Evolutionary conservation across 441 rosid genomes (phyloP), one percentile per base, ranked within the genome.

Genomic region (Brassica hybrid): DNA sequence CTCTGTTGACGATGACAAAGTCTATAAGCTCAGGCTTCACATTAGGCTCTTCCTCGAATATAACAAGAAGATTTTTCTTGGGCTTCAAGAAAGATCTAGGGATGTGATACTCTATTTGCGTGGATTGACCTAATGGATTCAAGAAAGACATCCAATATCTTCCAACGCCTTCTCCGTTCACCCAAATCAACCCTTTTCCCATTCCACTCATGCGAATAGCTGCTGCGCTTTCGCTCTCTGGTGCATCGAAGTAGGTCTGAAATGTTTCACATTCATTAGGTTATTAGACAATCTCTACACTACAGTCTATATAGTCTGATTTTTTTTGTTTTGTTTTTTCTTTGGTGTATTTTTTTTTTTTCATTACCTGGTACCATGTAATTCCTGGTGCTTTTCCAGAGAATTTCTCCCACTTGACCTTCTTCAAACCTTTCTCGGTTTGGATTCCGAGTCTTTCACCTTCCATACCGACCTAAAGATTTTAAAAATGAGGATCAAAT

Each of bases 181-280:
- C 82, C 97, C 98, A 96, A 67, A 89, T 82, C 91, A 91, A 81
- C 7, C 98, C 98, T 80, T 96, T 96, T 0, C 85, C 83, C 97
- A 94, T 92, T 3, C 88, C 85, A 1, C 62, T 74, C 88, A 91
- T 86, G 10, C 85, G 71, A 25, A 96, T 66, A 3, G 85, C 93
- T n/a, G 91, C 79, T 0, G 98, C 89, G 14, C 81, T 73, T 57
- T 74, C 11, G 48, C 97, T 96, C 81, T 90, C 91, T 3, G 98
- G 99, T 14, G 86, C 86, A 67, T 90, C 85, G 36, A 93, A 94
- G 61, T 78, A 34, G 18, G 93, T 78, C 97, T 93, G 75, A 58
- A 79, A 69, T 16, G 45, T 71, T 34, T 71, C 73, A 65, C 71
- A 41, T 59, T 27, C 60, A 17, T 76, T 21, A 43, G 7, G 63